Conservation (phyloP, 768 basidiomycete species). For the Tylopilus sp. region DNA sequence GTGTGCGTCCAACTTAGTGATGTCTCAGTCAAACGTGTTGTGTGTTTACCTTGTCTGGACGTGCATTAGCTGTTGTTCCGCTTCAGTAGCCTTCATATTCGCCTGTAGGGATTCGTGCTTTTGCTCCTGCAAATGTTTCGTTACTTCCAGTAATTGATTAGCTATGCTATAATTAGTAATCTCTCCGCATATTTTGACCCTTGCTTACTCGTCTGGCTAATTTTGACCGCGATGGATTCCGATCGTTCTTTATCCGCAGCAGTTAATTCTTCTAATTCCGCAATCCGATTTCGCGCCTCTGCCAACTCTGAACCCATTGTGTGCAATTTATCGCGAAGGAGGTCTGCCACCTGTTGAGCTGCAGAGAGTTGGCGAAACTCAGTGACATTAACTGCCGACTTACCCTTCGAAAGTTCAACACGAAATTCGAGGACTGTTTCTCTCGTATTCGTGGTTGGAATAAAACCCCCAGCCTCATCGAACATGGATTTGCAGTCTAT, state of each 20-base stretch:
- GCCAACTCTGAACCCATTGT: slow-evolving; percentile 39
- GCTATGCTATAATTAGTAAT: slow-evolving; percentile 18
- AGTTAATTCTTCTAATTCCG: slow-evolving; percentile 34
- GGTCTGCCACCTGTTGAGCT: slow-evolving; percentile 49
- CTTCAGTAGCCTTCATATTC: slow-evolving; percentile 19
- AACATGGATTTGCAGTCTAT: slow-evolving; percentile 30
- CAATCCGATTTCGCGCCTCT: slow-evolving; percentile 38
- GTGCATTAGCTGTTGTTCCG: slow-evolving; percentile 26
- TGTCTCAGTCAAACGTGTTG: neutral
- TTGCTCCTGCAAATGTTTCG: slow-evolving; percentile 26
- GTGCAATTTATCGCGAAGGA: slow-evolving; percentile 46
- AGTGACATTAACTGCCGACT: slow-evolving; percentile 3
- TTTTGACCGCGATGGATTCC: slow-evolving; percentile 18
- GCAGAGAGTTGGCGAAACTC: slow-evolving; percentile 5
- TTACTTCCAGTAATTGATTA: slow-evolving; percentile 23
- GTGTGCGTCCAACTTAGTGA: slow-evolving; percentile 10
- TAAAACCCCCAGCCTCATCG: slow-evolving; percentile 26
- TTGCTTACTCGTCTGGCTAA: slow-evolving; percentile 26
- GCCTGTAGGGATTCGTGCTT: slow-evolving; percentile 27
- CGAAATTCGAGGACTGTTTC: slow-evolving; percentile 33
- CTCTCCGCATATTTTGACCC: neutral
- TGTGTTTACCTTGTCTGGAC: slow-evolving; percentile 19
- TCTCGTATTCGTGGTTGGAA: slow-evolving; percentile 25
- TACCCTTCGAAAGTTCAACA: slow-evolving; percentile 35
- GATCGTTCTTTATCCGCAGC: slow-evolving; percentile 21